Conservation (phyloP, 805 yeast species). For the Saturnispora zaruensis region DNA sequence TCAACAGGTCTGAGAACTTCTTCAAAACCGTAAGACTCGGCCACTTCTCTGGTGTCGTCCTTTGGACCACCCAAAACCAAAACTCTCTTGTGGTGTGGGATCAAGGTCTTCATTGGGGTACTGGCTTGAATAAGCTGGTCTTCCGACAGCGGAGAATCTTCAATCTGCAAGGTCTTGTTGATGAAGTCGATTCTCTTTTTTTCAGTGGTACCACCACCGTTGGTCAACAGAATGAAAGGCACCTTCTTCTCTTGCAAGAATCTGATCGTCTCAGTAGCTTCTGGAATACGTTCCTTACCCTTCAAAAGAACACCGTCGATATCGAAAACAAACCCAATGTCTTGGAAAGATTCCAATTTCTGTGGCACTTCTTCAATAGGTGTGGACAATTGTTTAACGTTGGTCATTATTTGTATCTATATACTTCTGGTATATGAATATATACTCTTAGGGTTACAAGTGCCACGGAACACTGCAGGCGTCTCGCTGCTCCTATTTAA, state of each 20-base stretch:
- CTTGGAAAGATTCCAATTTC: conserved; percentile 11
- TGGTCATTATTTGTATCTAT: neutral
- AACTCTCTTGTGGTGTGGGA: conserved; percentile 48
- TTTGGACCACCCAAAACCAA: conserved; percentile 79
- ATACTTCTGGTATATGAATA: neutral
- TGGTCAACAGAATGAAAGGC: conserved; percentile 77
- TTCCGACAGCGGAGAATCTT: conserved; percentile 30
- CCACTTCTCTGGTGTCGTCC: conserved; percentile 68
- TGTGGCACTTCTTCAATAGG: conserved; percentile 12
- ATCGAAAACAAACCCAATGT: conserved; percentile 31
- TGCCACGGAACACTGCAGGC: too few relatives aligned
- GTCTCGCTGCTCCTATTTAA: neutral
- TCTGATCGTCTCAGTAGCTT: conserved; percentile 47
- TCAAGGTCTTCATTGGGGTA: conserved; percentile 68
- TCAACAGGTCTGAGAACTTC: conserved; percentile 71
- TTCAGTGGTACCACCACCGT: conserved; percentile 83
- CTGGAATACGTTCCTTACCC: conserved; percentile 58
- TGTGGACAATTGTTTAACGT: conserved; percentile 10
- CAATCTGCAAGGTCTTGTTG: conserved; percentile 23
- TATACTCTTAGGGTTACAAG: too few relatives aligned
- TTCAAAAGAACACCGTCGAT: conserved; percentile 86
- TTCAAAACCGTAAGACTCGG: conserved; percentile 66
- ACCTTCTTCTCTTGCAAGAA: conserved; percentile 41
- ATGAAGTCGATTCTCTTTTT: conserved; percentile 46
- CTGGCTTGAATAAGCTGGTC: conserved; percentile 77